Base-by-base conservation (phyloP, 2,329 filamentous ascomycete species). In the Stromatinia cepivora region DNA sequence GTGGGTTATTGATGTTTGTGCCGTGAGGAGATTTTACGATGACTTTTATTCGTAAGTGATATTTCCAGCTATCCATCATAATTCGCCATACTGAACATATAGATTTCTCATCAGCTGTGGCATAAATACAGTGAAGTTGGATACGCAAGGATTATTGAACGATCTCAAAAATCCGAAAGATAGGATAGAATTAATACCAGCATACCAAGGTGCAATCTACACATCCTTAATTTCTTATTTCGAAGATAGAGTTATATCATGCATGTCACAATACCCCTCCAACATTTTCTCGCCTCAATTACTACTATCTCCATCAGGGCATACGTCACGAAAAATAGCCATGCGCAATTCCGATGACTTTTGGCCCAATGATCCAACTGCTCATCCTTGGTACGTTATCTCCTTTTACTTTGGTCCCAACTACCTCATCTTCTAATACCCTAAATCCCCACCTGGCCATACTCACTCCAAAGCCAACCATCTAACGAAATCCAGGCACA, bases 301-400 rank as follows among this genome's bases (percentile, higher is more conserved):
- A 36, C 31, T 71, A 56, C 54, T 72, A n/a, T 46, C 63, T n/a
- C 13, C 58, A 15, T 66, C 67, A 13, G n/a, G 36, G 1, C 59
- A 68, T 15, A 17, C 25, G 11, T 1, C 17, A 5, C 22, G 20
- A 4, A 36, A 31, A 25, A 62, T 70, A 5, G 64, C 71, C 25
- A 66, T 71, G 46, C 70, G 71, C 1, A 72, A 72, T 64, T 72
- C 71, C 10, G 70, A 72, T 34, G 71, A 72, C 36, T 72, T 71
- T 36, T 72, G 71, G 66, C 71, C 71, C 6, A 57, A 70, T 39
- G 67, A 71, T 31, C 65, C 67, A 11, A 28, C 50, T n/a, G 66
- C 67, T 42, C 71, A 72, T 42, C 67, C 68, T 17, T 71, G 68
- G 70, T 70, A 69, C 3, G 50, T 53, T 17, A 62, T 42, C 28